Evolutionary conservation across 495 filamentous ascomycete species (phyloP).

Genomic region (Thermothielavioides terrestris): DNA sequence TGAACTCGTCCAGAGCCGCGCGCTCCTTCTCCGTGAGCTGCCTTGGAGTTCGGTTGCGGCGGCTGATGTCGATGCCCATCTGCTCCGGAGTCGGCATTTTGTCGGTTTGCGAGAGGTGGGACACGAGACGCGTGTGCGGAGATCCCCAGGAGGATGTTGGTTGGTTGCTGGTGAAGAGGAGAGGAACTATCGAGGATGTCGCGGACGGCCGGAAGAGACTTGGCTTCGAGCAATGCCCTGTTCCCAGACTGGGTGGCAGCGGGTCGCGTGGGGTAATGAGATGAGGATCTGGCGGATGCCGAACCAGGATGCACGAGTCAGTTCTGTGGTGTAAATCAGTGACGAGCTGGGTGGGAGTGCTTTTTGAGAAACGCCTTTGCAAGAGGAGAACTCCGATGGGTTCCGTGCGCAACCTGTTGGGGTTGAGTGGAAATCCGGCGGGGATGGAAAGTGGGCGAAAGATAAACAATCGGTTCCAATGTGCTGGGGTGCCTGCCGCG

Average conservation of each 20-base stretch:
- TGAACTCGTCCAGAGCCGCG: constrained; percentile 77
- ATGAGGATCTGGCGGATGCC: not conserved
- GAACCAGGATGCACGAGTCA: not conserved
- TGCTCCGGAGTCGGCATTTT: constrained; percentile 22
- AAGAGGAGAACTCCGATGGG: not conserved
- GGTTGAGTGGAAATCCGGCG: constrained; percentile 6
- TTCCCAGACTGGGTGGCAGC: not conserved
- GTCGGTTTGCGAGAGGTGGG: not conserved
- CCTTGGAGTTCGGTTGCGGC: constrained; percentile 78
- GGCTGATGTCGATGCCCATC: constrained; percentile 65
- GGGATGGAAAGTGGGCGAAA: constrained; percentile 6
- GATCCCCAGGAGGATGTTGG: too few species aligned
- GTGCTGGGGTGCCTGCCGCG: constrained; percentile 6
- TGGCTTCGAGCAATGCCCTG: not conserved
- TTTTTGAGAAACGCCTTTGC: not conserved
- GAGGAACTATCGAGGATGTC: too few species aligned
- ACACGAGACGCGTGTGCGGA: too few species aligned
- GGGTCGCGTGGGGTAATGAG: constrained; percentile 6
- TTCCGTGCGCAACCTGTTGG: not conserved
- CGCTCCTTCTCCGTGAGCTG: constrained; percentile 73
- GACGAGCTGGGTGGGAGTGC: not conserved
- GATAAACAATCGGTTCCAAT: constrained; percentile 17
- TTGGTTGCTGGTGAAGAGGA: too few species aligned
- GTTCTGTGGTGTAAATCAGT: not conserved
- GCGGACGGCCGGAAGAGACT: not conserved